Conservation (phyloP, 441 rosid genomes). For the Erodium moschatum region DNA sequence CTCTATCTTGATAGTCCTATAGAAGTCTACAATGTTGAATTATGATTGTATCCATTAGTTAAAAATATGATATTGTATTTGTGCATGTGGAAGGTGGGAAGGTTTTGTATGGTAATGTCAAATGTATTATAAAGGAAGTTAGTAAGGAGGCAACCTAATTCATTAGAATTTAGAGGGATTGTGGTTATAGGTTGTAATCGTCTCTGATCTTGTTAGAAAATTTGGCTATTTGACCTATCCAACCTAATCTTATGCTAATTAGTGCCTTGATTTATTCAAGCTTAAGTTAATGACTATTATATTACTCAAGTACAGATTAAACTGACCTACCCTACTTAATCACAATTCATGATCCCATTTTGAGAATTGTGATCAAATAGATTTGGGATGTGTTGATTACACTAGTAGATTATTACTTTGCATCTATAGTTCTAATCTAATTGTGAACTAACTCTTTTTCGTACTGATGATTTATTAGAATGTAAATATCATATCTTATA, state of each 20-base stretch:
- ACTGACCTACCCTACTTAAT: background rate
- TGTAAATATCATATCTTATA: no score
- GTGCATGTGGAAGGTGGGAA: background rate
- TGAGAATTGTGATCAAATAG: no score
- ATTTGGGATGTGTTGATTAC: no score
- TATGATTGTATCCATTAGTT: background rate
- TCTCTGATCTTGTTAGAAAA: slow-evolving; percentile 12
- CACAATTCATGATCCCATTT: background rate
- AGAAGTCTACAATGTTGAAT: background rate
- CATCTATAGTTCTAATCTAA: no score
- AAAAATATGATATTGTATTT: background rate
- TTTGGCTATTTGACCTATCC: background rate
- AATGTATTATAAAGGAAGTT: slow-evolving; percentile 9
- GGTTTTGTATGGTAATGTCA: background rate
- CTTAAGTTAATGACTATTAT: background rate
- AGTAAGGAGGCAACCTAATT: slow-evolving; percentile 26
- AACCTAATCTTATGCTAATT: slow-evolving; percentile 19
- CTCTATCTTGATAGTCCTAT: background rate
- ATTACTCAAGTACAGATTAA: background rate
- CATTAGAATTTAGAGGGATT: background rate
- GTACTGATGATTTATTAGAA: no score
- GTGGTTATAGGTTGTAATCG: background rate
- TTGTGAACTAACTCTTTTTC: no score
- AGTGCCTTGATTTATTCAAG: slow-evolving; percentile 25
- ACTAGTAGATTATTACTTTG: no score